Conservation (phyloP, 2,329 filamentous ascomycete species). For the Didymella glomerata region DNA sequence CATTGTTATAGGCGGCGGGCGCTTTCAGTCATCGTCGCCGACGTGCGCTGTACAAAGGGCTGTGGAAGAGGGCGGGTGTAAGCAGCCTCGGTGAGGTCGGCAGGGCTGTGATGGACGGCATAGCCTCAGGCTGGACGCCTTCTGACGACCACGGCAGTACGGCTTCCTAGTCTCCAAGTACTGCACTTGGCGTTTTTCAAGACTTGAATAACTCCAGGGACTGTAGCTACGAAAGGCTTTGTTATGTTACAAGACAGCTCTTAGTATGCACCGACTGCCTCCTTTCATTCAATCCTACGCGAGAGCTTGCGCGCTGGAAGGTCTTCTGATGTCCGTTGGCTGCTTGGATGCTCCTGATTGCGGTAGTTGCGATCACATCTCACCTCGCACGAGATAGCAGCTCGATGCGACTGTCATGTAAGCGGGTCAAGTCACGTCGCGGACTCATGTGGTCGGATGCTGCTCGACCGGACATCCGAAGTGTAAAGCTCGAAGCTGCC, state of each 20-base stretch:
- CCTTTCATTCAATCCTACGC: no score
- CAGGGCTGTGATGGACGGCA: conserved; percentile 8
- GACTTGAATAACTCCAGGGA: no score
- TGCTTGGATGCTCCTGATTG: no score
- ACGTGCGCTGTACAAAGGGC: not conserved
- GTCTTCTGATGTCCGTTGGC: no score
- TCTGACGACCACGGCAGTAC: not conserved
- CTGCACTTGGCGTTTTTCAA: no score
- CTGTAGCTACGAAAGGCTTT: no score
- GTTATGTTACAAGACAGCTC: no score
- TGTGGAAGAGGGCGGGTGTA: conserved; percentile 4
- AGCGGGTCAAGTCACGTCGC: conserved; percentile 6
- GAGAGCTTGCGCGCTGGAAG: no score
- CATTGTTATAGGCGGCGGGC: not conserved
- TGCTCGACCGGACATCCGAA: not conserved
- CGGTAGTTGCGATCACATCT: no score
- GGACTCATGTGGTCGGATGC: conserved; percentile 18
- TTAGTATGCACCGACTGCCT: no score
- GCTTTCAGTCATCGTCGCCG: not conserved
- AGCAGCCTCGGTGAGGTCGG: not conserved
- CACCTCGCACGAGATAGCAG: not conserved
- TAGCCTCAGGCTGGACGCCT: conserved; percentile 12
- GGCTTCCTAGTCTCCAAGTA: not conserved
- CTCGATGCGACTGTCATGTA: not conserved
- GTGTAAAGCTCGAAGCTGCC: not conserved